phyloP scores from a whole-genome alignment of 345 rosid genomes.

The Laguncularia racemosa region DNA sequence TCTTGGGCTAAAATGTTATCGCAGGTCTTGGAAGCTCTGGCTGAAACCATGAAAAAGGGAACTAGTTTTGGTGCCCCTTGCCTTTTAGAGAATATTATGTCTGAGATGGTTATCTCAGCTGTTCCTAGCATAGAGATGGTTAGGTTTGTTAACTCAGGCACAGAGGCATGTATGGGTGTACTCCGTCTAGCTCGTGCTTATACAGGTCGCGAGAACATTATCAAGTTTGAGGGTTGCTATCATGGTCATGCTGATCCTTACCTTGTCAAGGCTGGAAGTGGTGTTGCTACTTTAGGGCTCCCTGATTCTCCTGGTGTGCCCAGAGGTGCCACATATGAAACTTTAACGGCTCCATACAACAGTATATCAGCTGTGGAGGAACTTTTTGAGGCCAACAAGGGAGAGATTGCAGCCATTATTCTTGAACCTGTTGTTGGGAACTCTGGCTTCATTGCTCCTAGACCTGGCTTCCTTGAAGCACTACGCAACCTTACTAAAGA shows the following conservation, averaged over 20 bases:
- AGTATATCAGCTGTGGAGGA: conserved; percentile 54
- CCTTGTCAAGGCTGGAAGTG: conserved; percentile 96
- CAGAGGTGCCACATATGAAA: conserved; percentile 67
- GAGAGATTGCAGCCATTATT: conserved; percentile 67
- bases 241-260: conserved; percentile 97
- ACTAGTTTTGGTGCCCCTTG: conserved; percentile 99
- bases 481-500: conserved; percentile 50
- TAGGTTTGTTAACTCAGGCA: conserved; percentile 84
- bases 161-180: conserved; percentile 97
- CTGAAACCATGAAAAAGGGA: conserved; percentile 94
- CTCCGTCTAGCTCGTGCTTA: conserved; percentile 95
- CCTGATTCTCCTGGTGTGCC: conserved; percentile 99
- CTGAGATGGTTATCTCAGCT: conserved; percentile 92
- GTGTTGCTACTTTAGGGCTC: conserved; percentile 86
- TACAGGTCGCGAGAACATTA: conserved; percentile 56
- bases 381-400: conserved; percentile 53
- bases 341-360: conserved; percentile 72
- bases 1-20: conserved; percentile 1
- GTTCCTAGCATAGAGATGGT: conserved; percentile 95
- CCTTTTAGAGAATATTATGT: conserved; percentile 78
- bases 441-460: conserved; percentile 77
- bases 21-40: conserved; percentile 80
- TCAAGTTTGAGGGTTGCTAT: conserved; percentile 95
- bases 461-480: conserved; percentile 57
- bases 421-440: conserved; percentile 95